Evolutionary conservation across 2,329 filamentous ascomycete species (phyloP).

Genomic region (Aspergillus sp.): DNA sequence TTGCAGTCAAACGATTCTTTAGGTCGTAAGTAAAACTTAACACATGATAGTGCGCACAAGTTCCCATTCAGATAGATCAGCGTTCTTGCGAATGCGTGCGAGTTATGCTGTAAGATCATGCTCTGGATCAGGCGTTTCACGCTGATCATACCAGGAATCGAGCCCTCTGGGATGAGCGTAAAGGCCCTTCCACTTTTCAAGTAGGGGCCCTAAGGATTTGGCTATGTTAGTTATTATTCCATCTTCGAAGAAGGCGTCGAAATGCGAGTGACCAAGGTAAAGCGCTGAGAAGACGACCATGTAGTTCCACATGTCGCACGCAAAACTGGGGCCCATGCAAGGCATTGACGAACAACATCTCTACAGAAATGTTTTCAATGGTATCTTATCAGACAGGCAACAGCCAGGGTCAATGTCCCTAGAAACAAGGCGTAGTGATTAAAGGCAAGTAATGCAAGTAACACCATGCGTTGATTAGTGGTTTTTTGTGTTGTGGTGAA

Average conservation of each 20-base stretch:
- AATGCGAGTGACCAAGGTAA: conserved; percentile 20
- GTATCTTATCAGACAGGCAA: too few relatives aligned
- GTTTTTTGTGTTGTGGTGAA: too few relatives aligned
- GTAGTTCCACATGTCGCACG: conserved; percentile 27
- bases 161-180: conserved; percentile 11
- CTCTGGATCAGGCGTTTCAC: conserved; percentile 7
- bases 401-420: too few relatives aligned
- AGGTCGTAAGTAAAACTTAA: conserved; percentile 23
- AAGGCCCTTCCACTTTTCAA: conserved; percentile 22
- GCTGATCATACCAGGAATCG: conserved; percentile 29
- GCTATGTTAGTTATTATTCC: conserved; percentile 20
- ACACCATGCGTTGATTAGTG: too few relatives aligned
- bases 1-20: conserved; percentile 23
- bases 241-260: conserved; percentile 11
- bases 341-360: too few relatives aligned
- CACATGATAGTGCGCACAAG: conserved; percentile 21
- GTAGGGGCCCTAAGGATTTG: conserved; percentile 22
- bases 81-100: conserved; percentile 16
- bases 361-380: too few relatives aligned
- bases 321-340: too few relatives aligned
- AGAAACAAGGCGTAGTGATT: too few relatives aligned
- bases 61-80: conserved; percentile 19
- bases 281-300: conserved; percentile 27
- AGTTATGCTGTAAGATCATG: conserved; percentile 11
- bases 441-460: too few relatives aligned